phyloP scores from a whole-genome alignment of 768 basidiomycete genomes.

The Termitomyces sp. region DNA sequence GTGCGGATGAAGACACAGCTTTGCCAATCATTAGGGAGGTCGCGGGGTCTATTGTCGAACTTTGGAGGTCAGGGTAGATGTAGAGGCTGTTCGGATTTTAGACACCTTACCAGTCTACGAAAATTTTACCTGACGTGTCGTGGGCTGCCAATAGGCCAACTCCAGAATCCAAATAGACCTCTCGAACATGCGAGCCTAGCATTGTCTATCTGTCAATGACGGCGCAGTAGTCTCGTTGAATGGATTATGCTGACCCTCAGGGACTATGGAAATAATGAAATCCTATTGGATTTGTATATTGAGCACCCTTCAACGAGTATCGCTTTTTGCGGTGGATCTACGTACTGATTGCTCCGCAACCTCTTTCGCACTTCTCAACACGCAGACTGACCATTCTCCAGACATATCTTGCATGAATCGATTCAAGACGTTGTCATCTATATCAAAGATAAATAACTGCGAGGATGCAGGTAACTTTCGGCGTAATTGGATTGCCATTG shows the following conservation, averaged over 20 bases:
- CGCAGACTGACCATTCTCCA: slow-evolving; percentile 12
- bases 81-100: background rate
- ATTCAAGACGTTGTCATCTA: slow-evolving; percentile 20
- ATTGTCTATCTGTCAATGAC: background rate
- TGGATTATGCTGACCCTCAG: slow-evolving; percentile 24
- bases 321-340: background rate
- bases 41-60: slow-evolving; percentile 37
- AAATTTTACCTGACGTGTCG: slow-evolving; percentile 30
- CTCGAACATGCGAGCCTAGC: slow-evolving; percentile 30
- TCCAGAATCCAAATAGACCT: slow-evolving; percentile 28
- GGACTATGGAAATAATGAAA: slow-evolving; percentile 34
- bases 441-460: slow-evolving; percentile 28
- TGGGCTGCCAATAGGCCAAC: slow-evolving; percentile 28
- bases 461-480: slow-evolving; percentile 21
- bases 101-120: slow-evolving; percentile 32
- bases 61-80: slow-evolving; percentile 7
- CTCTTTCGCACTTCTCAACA: slow-evolving; percentile 24
- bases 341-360: slow-evolving; percentile 32
- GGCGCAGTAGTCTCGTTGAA: background rate
- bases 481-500: slow-evolving; percentile 33
- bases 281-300: slow-evolving; percentile 15
- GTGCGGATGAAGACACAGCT: slow-evolving; percentile 19
- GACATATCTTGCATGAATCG: slow-evolving; percentile 20
- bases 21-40: slow-evolving; percentile 28
- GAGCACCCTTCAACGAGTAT: background rate